phyloP scores from a whole-genome alignment of 192 early-diverging fungal species.

The Linderina pennispora region DNA sequence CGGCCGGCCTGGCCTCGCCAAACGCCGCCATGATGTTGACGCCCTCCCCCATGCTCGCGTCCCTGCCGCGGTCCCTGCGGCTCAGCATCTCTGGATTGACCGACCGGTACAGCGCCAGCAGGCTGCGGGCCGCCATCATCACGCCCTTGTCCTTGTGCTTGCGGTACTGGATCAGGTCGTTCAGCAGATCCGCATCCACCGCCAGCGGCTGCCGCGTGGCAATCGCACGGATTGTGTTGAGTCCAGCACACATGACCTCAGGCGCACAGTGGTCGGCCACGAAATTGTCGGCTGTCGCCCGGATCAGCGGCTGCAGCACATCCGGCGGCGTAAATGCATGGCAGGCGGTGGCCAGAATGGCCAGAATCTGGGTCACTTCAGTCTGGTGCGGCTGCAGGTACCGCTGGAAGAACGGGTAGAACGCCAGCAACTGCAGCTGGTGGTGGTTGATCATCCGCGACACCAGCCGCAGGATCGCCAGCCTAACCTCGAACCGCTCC shows the following conservation, averaged over 20 bases:
- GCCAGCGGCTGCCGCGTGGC: constrained; percentile 85
- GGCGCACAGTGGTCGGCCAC: constrained; percentile 84
- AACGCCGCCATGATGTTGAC: constrained; percentile 54
- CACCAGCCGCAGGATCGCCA: constrained; percentile 91
- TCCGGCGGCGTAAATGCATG: constrained; percentile 96
- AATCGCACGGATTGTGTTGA: constrained; percentile 85
- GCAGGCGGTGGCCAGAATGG: constrained; percentile 81
- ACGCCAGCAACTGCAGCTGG: constrained; percentile 83
- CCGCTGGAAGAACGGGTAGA: constrained; percentile 89
- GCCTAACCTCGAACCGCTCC: constrained; percentile 84
- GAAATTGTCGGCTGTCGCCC: constrained; percentile 94
- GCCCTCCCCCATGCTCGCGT: constrained; percentile 59
- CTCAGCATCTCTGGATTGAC: constrained; percentile 91
- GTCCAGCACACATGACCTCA: constrained; percentile 93
- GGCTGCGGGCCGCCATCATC: constrained; percentile 84
- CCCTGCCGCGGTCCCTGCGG: constrained; percentile 90
- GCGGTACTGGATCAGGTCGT: constrained; percentile 88
- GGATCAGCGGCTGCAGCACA: constrained; percentile 77
- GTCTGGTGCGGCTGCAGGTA: constrained; percentile 95
- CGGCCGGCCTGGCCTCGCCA: constrained; percentile 62
- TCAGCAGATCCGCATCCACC: constrained; percentile 75
- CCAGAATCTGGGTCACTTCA: constrained; percentile 91
- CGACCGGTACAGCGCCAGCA: constrained; percentile 91
- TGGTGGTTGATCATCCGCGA: constrained; percentile 94
- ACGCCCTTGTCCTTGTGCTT: constrained; percentile 92